phyloP scores from a whole-genome alignment of 2,329 filamentous ascomycete genomes.

The Sporothrix protearum region DNA sequence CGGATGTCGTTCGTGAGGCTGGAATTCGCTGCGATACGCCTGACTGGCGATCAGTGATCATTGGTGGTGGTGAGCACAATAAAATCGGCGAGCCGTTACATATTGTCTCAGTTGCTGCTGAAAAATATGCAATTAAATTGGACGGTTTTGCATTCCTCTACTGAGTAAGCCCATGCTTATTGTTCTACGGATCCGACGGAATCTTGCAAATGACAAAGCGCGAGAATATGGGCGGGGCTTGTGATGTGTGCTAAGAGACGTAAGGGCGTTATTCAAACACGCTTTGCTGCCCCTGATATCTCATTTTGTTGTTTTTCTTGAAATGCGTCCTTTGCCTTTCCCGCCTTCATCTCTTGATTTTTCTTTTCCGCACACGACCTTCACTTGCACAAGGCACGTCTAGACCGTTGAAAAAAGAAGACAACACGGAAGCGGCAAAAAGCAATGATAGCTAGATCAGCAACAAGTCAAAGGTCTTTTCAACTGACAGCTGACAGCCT shows the following conservation, averaged over 20 bases:
- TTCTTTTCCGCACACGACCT: not conserved
- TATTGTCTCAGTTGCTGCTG: not conserved
- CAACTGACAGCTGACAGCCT: not conserved
- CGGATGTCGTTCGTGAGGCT: not conserved
- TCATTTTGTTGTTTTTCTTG: not conserved
- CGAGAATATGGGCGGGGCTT: not conserved
- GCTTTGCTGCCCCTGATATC: not conserved
- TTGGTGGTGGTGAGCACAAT: not conserved
- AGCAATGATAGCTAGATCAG: not conserved
- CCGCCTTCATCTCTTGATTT: not conserved
- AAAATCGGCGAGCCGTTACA: conserved; percentile 8
- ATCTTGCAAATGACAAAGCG: not conserved
- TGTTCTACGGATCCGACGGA: not conserved
- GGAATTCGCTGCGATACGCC: not conserved
- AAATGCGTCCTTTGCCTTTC: not conserved
- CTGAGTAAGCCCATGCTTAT: not conserved
- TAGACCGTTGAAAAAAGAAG: not conserved
- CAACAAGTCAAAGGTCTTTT: not conserved
- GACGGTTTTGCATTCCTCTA: not conserved
- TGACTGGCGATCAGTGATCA: not conserved
- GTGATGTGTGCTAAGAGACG: not conserved
- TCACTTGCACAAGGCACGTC: not conserved
- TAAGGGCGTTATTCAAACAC: not conserved
- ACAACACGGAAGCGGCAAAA: not conserved
- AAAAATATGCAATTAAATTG: not conserved